Conservation (phyloP, 306 rosid genomes). For the Lagenaria siceraria region DNA sequence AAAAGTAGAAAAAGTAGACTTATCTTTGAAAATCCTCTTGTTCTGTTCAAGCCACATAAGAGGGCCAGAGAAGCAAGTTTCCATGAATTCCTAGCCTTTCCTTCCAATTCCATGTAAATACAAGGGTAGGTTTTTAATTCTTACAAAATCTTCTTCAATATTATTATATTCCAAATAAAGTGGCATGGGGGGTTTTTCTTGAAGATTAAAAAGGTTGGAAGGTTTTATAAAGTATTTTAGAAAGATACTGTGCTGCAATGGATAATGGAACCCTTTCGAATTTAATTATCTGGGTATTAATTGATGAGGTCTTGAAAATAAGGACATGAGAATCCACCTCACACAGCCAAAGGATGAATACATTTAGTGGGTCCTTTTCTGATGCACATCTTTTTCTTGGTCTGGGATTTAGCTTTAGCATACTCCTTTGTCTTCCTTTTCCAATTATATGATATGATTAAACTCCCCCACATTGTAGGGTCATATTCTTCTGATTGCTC, state of each 20-base stretch:
- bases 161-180: not conserved
- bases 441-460: not conserved
- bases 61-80: too few relatives aligned
- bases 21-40: too few relatives aligned
- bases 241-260: not conserved
- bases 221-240: not conserved
- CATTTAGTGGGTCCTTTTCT: not conserved
- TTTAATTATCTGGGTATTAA: not conserved
- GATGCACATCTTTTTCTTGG: not conserved
- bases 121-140: not conserved
- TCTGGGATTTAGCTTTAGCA: not conserved
- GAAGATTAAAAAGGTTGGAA: not conserved
- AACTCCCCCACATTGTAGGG: not conserved
- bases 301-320: not conserved
- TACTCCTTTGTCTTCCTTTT: not conserved
- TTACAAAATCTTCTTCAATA: not conserved
- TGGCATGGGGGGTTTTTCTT: not conserved
- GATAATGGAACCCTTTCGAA: not conserved
- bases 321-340: not conserved
- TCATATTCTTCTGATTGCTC: constrained; percentile 6
- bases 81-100: too few relatives aligned
- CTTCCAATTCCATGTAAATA: not conserved
- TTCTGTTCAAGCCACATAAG: too few relatives aligned
- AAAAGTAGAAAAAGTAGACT: too few relatives aligned
- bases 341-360: not conserved